phyloP scores from a whole-genome alignment of 345 rosid genomes.

The Syzygium aqueum region DNA sequence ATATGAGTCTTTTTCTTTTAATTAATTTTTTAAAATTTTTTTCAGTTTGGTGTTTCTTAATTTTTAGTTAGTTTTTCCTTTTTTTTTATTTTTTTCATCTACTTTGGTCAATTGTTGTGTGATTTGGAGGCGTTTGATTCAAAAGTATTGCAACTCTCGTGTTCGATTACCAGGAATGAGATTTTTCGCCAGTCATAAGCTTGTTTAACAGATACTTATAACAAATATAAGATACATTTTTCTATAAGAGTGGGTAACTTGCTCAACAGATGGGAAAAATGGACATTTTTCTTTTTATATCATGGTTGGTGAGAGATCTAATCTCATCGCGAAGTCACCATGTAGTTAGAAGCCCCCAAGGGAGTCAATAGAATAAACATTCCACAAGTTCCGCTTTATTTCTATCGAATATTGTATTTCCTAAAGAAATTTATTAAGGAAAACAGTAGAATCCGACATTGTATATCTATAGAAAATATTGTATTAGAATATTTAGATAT shows the following conservation, averaged over 20 bases:
- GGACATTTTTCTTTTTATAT: background rate
- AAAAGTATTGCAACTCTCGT: background rate
- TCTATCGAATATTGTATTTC: background rate
- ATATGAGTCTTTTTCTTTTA: background rate
- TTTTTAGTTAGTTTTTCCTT: background rate
- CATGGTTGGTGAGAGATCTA: background rate
- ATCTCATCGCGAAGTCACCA: background rate
- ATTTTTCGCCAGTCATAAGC: background rate
- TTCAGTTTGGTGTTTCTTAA: background rate
- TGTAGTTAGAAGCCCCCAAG: background rate
- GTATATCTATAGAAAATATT: background rate
- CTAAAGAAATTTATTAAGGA: background rate
- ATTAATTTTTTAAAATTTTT: background rate
- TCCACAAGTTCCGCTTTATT: background rate
- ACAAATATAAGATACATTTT: background rate
- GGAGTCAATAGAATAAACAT: background rate
- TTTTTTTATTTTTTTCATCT: background rate
- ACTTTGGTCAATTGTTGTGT: background rate
- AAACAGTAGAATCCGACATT: background rate
- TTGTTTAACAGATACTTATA: background rate
- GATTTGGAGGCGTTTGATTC: rapidly evolving
- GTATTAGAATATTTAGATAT: background rate
- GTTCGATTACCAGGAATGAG: background rate
- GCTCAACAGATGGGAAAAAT: background rate
- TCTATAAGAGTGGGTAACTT: background rate